These are phyloP conservation scores for Lactifluus pinguis DNA, from an alignment of 768 basidiomycete species.

Conservation along the genomic window DNA sequence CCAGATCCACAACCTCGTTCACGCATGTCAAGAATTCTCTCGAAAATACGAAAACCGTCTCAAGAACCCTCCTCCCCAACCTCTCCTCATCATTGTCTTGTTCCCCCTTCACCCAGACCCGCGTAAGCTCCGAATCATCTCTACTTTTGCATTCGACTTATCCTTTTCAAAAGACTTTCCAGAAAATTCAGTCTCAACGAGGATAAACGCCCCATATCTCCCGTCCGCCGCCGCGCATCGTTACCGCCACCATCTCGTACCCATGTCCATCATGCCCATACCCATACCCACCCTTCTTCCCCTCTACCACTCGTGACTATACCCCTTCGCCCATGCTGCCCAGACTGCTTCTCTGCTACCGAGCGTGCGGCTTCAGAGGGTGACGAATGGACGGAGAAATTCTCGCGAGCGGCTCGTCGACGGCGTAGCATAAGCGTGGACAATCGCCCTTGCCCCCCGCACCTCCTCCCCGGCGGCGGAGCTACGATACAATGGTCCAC, in stretches of 20 bases:
- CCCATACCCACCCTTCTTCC: constrained; percentile 13
- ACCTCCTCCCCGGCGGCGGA: constrained; percentile 11
- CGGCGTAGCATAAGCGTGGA: constrained; percentile 35
- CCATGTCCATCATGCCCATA: background rate
- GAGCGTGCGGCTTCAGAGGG: constrained; percentile 49
- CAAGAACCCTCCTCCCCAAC: constrained; percentile 6
- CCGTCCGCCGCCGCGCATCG: constrained; percentile 37
- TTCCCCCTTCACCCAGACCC: constrained; percentile 29
- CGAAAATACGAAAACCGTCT: constrained; percentile 35
- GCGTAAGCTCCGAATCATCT: background rate
- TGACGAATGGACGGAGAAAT: constrained; percentile 53
- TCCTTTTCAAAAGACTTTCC: constrained; percentile 1
- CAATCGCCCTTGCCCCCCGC: constrained; percentile 15
- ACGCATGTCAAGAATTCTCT: constrained; percentile 46
- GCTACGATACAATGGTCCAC: constrained; percentile 17
- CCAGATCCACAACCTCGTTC: constrained; percentile 41
- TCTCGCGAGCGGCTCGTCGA: constrained; percentile 52
- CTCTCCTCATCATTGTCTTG: constrained; percentile 41
- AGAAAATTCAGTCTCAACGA: constrained; percentile 9
- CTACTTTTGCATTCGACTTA: background rate
- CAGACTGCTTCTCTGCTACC: constrained; percentile 48
- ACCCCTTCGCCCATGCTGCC: constrained; percentile 65
- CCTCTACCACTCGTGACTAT: constrained; percentile 36
- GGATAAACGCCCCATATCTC: constrained; percentile 33
- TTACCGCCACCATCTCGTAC: background rate